Evolutionary conservation across 805 yeast genomes (phyloP).

Genomic region (Cephaloascus albidus): DNA sequence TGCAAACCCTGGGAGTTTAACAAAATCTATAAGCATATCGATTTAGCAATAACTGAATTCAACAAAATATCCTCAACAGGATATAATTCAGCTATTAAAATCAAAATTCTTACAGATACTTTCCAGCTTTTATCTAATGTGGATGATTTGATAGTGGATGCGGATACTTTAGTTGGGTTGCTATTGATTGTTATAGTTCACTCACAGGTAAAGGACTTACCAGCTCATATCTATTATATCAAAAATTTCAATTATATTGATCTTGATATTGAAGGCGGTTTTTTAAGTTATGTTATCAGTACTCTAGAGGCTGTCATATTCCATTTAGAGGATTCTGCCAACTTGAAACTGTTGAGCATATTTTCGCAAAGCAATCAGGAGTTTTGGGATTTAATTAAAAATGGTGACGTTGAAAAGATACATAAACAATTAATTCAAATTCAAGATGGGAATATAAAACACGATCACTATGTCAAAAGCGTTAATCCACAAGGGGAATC

Average conservation of each 20-base stretch:
- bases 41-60: slow-evolving; percentile 43
- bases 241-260: slow-evolving; percentile 40
- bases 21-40: slow-evolving; percentile 27
- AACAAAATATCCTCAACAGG: slow-evolving; percentile 30
- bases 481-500: slow-evolving; percentile 54
- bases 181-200: slow-evolving; percentile 63
- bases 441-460: slow-evolving; percentile 6
- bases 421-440: background rate
- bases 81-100: slow-evolving; percentile 35
- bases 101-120: slow-evolving; percentile 39
- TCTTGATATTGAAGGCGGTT: slow-evolving; percentile 41
- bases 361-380: slow-evolving; percentile 37
- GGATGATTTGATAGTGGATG: slow-evolving; percentile 43
- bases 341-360: slow-evolving; percentile 22
- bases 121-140: slow-evolving; percentile 37
- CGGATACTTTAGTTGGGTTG: slow-evolving; percentile 71
- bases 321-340: slow-evolving; percentile 38
- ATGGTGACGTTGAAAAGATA: slow-evolving; percentile 9
- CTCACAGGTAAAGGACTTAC: slow-evolving; percentile 48
- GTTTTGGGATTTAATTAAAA: slow-evolving; percentile 45
- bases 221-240: slow-evolving; percentile 58
- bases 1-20: slow-evolving; percentile 29
- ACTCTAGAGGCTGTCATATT: slow-evolving; percentile 76
- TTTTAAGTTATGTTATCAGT: slow-evolving; percentile 67
- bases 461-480: slow-evolving; percentile 14